phyloP scores from a whole-genome alignment of 2,329 filamentous ascomycete species.

The Xylaria sp. region DNA sequence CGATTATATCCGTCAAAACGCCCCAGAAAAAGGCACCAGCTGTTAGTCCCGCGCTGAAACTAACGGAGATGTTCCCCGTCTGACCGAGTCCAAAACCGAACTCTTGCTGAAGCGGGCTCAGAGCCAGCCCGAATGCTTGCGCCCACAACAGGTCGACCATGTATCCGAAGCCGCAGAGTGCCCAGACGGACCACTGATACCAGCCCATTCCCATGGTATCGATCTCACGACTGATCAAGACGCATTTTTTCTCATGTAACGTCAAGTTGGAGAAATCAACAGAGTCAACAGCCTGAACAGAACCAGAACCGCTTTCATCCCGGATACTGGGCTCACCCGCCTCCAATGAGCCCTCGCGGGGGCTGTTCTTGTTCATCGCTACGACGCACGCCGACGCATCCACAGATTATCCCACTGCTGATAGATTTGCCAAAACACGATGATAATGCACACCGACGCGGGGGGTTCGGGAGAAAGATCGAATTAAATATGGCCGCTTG shows the following conservation, averaged over 20 bases:
- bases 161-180: slow-evolving; percentile 84
- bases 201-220: slow-evolving; percentile 86
- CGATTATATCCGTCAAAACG: slow-evolving; percentile 29
- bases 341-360: slow-evolving; percentile 6
- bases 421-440: neutral
- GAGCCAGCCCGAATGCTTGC: slow-evolving; percentile 76
- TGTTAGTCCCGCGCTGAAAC: slow-evolving; percentile 68
- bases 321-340: neutral
- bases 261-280: slow-evolving; percentile 13
- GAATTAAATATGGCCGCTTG: neutral
- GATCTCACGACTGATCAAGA: slow-evolving; percentile 82
- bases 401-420: neutral
- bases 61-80: slow-evolving; percentile 80
- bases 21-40: slow-evolving; percentile 60
- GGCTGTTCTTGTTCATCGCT: slow-evolving; percentile 14
- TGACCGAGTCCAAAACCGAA: slow-evolving; percentile 74
- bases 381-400: neutral
- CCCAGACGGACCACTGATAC: slow-evolving; percentile 85
- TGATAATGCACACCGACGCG: neutral
- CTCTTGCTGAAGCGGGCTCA: slow-evolving; percentile 77
- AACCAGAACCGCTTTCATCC: neutral
- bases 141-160: slow-evolving; percentile 83
- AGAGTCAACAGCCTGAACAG: neutral
- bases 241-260: slow-evolving; percentile 62
- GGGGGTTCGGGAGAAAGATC: neutral